Conservation (phyloP, 768 basidiomycete genomes). For the Tylopilus plumbeoviolaceoides region DNA sequence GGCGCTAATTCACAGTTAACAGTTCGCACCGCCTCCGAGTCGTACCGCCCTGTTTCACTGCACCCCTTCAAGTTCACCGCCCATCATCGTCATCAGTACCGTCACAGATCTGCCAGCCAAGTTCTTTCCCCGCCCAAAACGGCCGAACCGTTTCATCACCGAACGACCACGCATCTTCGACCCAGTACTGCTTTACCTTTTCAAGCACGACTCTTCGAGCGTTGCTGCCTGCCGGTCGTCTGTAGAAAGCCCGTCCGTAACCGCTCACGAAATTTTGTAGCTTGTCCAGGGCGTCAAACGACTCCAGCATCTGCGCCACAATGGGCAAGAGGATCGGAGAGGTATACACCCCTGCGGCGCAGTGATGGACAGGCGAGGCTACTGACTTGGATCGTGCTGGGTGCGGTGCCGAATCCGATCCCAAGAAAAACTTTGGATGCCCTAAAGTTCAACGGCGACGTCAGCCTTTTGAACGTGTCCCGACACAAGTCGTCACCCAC, state of each 20-base stretch:
- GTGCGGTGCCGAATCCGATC: constrained; percentile 96
- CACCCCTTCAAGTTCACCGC: no score
- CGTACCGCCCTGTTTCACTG: constrained; percentile 8
- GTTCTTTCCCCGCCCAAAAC: constrained; percentile 81
- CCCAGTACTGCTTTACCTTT: constrained; percentile 34
- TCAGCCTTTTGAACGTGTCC: neutral
- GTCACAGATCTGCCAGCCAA: constrained; percentile 63
- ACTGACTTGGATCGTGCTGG: constrained; percentile 63
- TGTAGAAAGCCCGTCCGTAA: constrained; percentile 81
- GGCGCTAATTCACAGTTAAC: constrained; percentile 18
- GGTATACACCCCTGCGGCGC: constrained; percentile 96
- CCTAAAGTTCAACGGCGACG: constrained; percentile 39
- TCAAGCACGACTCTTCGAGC: constrained; percentile 41
- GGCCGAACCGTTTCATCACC: constrained; percentile 60
- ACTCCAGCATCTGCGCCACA: constrained; percentile 82
- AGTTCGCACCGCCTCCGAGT: constrained; percentile 22
- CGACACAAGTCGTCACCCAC: constrained; percentile 34
- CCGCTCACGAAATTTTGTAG: constrained; percentile 76
- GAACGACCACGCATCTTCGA: constrained; percentile 46
- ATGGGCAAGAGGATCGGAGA: constrained; percentile 89
- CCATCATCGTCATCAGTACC: neutral
- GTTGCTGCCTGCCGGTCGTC: constrained; percentile 28
- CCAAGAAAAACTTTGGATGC: constrained; percentile 94
- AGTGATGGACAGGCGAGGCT: constrained; percentile 64
- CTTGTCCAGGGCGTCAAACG: constrained; percentile 80